Percentiles rank a stretch among this genome's conserved stretches.
Conservation (phyloP, 1,284 basidiomycete genomes). For the Gomphus sp. region DNA sequence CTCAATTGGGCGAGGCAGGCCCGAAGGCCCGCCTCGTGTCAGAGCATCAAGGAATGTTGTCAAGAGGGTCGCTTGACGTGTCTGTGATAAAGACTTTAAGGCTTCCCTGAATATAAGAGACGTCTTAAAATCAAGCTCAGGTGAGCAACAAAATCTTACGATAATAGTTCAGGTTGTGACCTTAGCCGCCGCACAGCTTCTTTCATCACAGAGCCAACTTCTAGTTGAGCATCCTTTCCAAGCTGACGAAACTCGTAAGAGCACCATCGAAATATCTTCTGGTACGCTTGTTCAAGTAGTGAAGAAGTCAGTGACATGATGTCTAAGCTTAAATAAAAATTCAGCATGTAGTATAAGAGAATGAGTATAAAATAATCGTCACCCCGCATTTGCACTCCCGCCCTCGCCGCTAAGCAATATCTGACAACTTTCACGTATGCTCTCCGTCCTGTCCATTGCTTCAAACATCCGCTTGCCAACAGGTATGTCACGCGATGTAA, state of each 20-base stretch:
- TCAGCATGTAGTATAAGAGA: not conserved
- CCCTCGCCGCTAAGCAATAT: conserved; percentile 86
- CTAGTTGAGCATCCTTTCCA: conserved; percentile 68
- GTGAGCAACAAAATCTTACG: conserved; percentile 38
- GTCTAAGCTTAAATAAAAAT: conserved; percentile 50
- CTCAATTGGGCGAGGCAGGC: conserved; percentile 89
- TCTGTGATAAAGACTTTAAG: conserved; percentile 68
- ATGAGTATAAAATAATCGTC: not conserved
- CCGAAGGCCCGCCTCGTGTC: conserved; percentile 82
- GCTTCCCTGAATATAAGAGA: conserved; percentile 50
- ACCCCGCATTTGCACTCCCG: conserved; percentile 76
- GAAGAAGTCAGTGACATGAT: conserved; percentile 79
- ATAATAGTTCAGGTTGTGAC: conserved; percentile 69
- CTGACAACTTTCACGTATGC: conserved; percentile 77
- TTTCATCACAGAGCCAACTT: conserved; percentile 63
- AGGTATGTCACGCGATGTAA: conserved; percentile 72
- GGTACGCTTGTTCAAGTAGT: conserved; percentile 82
- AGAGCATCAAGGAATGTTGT: conserved; percentile 80
- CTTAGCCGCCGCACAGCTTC: conserved; percentile 71
- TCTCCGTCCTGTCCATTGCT: conserved; percentile 81
- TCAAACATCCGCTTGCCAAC: conserved; percentile 69
- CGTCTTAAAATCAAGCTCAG: not conserved
- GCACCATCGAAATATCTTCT: conserved; percentile 84
- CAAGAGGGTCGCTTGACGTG: conserved; percentile 74
- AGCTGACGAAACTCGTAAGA: conserved; percentile 81